Evolutionary conservation across 2,329 filamentous ascomycete species (phyloP), one percentile per base, ranked within the genome.

Genomic region (Simplicillium aogashimaense): DNA sequence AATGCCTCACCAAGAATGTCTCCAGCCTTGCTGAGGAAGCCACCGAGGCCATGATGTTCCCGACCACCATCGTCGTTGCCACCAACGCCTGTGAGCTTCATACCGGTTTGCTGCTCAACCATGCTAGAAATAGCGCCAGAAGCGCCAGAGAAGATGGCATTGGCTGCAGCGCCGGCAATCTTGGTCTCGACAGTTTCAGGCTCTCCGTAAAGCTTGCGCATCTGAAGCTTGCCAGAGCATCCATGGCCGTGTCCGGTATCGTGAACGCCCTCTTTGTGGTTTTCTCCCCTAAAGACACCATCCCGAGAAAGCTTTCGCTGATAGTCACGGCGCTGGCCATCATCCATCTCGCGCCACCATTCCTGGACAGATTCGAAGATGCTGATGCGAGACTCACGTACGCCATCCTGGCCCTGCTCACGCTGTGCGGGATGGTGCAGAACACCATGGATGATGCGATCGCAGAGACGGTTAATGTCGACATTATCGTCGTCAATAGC

Each of bases 391-490:
- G 87, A 83, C 50, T 94, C 83, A 7, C 63, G 54, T 11, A 78
- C 79, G 10, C 82, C 84, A 53, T 88, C 83, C 15, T 79, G 69
- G 36, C 83, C 85, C 55, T 73, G 65, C 9, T 78, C 64, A 42
- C 83, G 80, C 50, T 87, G 80, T 36, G 87, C 86, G 2, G 89
- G 90, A 60, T 95, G 89, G 54, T 95, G 86, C 59, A 95, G 77
- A 29, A 95, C 81, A 44, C 86, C 88, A 37, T 76, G 64, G 53
- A 94, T 78, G 59, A 95, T 89, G 45, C 82, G 78, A 55, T 81
- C 76, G 48, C 92, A 69, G 3, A 81, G 78, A 42, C 77, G 72
- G 45, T 85, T 70, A 32, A 86, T 65, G 51, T 94, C 84, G 42
- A 72, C 67, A 41, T 64, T 56, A 32, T 90, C 79, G 48, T 95